Conservation (phyloP, 768 basidiomycete genomes). For the Plicaturopsis crispa region DNA sequence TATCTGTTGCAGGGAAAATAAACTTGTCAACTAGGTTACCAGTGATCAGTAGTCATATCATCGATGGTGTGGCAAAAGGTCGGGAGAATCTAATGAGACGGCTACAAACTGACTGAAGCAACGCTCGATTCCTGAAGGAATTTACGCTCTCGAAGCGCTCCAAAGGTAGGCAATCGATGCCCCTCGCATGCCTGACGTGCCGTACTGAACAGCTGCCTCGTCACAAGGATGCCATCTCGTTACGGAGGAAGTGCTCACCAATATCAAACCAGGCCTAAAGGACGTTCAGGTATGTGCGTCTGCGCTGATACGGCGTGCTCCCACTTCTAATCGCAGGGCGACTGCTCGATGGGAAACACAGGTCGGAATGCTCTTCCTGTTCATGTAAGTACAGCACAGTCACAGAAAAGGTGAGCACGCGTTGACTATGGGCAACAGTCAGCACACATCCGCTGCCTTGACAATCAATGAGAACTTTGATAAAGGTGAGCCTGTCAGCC, state of each 20-base stretch:
- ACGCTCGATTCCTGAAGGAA: no score
- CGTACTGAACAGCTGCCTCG: no score
- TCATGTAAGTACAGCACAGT: slow-evolving; percentile 49
- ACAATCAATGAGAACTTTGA: slow-evolving; percentile 91
- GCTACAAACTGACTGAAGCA: no score
- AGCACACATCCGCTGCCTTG: slow-evolving; percentile 74
- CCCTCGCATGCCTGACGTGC: not conserved
- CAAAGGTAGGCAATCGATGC: slow-evolving; percentile 21
- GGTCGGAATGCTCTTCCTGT: slow-evolving; percentile 85
- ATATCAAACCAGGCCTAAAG: slow-evolving; percentile 64
- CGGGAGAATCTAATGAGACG: no score
- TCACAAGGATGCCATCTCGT: slow-evolving; percentile 76
- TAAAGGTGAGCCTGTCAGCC: slow-evolving; percentile 36
- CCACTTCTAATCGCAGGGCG: not conserved
- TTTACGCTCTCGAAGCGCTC: slow-evolving; percentile 50
- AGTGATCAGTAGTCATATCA: not conserved
- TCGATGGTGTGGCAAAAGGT: slow-evolving; percentile 88
- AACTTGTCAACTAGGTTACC: not conserved
- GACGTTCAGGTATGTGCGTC: slow-evolving; percentile 45
- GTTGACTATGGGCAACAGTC: slow-evolving; percentile 32
- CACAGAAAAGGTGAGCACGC: slow-evolving; percentile 6
- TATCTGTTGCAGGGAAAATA: no score
- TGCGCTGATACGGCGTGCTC: slow-evolving; percentile 1
- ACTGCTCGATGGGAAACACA: no score
- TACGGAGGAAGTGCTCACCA: slow-evolving; percentile 62